Conservation (phyloP, 495 filamentous ascomycete genomes). For the Aspergillus coremiiformis region DNA sequence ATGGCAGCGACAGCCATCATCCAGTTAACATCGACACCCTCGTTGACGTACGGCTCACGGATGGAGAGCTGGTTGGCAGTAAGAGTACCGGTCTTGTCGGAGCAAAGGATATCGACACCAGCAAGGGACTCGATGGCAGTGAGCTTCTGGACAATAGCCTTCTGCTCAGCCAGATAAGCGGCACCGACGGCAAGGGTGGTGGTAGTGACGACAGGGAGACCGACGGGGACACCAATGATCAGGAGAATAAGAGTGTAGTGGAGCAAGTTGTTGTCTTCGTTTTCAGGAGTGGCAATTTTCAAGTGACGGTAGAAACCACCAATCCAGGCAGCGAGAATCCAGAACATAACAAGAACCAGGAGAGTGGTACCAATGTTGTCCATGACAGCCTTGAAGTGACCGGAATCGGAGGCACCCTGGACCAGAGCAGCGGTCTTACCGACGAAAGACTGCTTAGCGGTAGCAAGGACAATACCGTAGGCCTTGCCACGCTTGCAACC, state of each 20-base stretch:
- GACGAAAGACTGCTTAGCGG: slow-evolving; percentile 63
- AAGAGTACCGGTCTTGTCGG: slow-evolving; percentile 73
- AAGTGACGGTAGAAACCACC: slow-evolving; percentile 70
- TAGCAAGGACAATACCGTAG: slow-evolving; percentile 56
- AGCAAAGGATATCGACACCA: slow-evolving; percentile 70
- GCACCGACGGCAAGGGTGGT: slow-evolving; percentile 70
- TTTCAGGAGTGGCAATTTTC: slow-evolving; percentile 56
- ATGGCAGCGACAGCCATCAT: slow-evolving; percentile 72
- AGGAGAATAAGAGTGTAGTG: slow-evolving; percentile 61
- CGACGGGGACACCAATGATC: slow-evolving; percentile 68
- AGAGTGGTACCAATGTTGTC: slow-evolving; percentile 70
- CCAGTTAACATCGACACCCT: slow-evolving; percentile 72
- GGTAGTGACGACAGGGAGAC: slow-evolving; percentile 68
- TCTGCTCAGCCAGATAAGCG: slow-evolving; percentile 65
- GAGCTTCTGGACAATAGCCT: slow-evolving; percentile 70
- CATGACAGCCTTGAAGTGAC: slow-evolving; percentile 81
- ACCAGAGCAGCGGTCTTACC: slow-evolving; percentile 65
- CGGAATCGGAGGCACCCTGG: slow-evolving; percentile 60
- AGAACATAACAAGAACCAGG: slow-evolving; percentile 65
- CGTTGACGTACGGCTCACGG: slow-evolving; percentile 66
- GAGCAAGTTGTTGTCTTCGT: slow-evolving; percentile 48
- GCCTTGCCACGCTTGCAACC: slow-evolving; percentile 74
- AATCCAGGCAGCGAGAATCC: slow-evolving; percentile 64
- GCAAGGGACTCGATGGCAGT: slow-evolving; percentile 70
- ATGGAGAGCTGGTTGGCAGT: slow-evolving; percentile 71